Evolutionary conservation across 495 filamentous ascomycete species (phyloP), one percentile per base, ranked within the genome.

Genomic region (Chaetomium cochliodes): DNA sequence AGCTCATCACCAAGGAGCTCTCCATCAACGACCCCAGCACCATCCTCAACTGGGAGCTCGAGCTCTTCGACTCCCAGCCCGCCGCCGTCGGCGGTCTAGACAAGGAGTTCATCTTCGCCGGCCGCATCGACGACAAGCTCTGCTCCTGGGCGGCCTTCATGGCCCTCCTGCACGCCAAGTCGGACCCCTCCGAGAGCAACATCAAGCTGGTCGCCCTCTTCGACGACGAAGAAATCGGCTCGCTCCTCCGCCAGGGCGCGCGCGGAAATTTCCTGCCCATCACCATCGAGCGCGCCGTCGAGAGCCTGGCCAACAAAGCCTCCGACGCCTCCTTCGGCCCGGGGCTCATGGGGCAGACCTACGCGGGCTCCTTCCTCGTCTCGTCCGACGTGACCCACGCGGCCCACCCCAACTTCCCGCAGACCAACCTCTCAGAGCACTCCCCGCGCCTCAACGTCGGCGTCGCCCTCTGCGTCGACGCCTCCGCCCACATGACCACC

Each of bases 21-120:
- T 82, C 81, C 5, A 86, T 96, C 66, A 78, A 80, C 15, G 86
- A 92, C 70, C 81, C 81, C 77, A 78, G 78, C 75, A 85, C 80
- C 59, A 97, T 98, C 64, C 77, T 97, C 28, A 93, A 91, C 76
- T 98, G 94, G 94, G 94, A 98, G 70, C 85, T 97, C n/a, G 94
- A 98, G 75, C 88, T 98, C 39, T 98, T 87, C 72, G 94, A 98
- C 76, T 88, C 84, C 9, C 92, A 97, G 72, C 92, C 92, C 9
- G 93, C 91, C 18, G 84, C 86, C 33, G 79, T 92, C 25, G 91
- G 92, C 65, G 94, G 94, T 15, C 71, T 98, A 47, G 91, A 94
- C 69, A 92, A 92, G 73, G 94, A 97, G 67, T 86, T 98, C 78
- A 93, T 98, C 74, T 97, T 93, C 67, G 94, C 90, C 52, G 91